Evolutionary conservation across 1,284 basidiomycete genomes (phyloP).

Genomic region (Melanopsichium pennsylvanicum): DNA sequence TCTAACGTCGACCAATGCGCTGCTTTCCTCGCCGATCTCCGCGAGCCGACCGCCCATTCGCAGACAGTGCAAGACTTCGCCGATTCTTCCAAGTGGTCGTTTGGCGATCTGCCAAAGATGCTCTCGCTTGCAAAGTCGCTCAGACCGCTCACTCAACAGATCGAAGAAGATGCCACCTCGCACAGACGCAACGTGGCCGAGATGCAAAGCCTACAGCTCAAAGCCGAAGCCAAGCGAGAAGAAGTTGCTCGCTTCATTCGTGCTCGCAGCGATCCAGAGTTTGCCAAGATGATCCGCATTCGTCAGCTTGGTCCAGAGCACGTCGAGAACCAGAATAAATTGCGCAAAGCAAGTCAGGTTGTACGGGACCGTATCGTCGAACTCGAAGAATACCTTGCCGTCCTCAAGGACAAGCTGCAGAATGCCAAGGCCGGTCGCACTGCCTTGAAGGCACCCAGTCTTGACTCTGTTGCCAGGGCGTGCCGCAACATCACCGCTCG

Average conservation of each 20-base stretch:
- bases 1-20: slow-evolving; percentile 35
- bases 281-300: slow-evolving; percentile 79
- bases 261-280: slow-evolving; percentile 78
- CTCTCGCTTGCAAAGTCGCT: slow-evolving; percentile 51
- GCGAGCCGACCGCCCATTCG: slow-evolving; percentile 32
- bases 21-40: slow-evolving; percentile 64
- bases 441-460: slow-evolving; percentile 75
- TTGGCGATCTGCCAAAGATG: slow-evolving; percentile 65
- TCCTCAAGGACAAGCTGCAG: slow-evolving; percentile 75
- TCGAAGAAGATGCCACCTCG: slow-evolving; percentile 23
- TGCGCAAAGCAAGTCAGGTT: slow-evolving; percentile 76
- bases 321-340: slow-evolving; percentile 78
- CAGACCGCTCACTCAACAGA: slow-evolving; percentile 14
- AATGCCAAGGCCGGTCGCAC: slow-evolving; percentile 74
- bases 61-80: slow-evolving; percentile 46
- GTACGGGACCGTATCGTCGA: slow-evolving; percentile 78
- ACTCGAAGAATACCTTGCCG: slow-evolving; percentile 77
- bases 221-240: slow-evolving; percentile 66
- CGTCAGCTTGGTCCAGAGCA: slow-evolving; percentile 87
- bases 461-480: slow-evolving; percentile 83
- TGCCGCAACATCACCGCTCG: slow-evolving; percentile 78
- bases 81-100: slow-evolving; percentile 62
- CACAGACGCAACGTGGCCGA: slow-evolving; percentile 66
- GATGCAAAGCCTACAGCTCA: slow-evolving; percentile 68
- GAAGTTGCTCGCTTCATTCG: slow-evolving; percentile 72